These are phyloP conservation scores for Gloeophyllum trabeum DNA, from an alignment of 768 basidiomycete genomes.

Conservation along the genomic window DNA sequence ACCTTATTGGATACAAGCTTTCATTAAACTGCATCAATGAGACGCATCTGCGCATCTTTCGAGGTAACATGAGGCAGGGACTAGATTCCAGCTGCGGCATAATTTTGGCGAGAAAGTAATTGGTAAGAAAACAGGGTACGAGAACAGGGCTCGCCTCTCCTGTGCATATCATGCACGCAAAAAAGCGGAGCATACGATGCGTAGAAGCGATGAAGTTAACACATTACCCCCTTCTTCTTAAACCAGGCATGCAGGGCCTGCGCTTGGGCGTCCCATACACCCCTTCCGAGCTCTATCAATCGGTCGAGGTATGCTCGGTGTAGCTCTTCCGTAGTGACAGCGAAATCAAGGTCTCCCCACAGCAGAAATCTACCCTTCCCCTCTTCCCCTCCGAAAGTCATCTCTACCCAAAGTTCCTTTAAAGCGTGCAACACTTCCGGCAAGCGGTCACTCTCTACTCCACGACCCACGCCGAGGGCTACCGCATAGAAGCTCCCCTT, in stretches of 20 bases:
- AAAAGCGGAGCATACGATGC: too few relatives aligned
- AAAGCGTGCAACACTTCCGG: constrained; percentile 9
- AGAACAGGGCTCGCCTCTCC: too few relatives aligned
- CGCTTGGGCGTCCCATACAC: constrained; percentile 16
- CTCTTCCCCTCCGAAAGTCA: constrained; percentile 11
- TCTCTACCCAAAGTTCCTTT: constrained; percentile 16
- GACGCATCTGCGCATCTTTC: too few relatives aligned
- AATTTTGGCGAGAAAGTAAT: too few relatives aligned
- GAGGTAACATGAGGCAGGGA: too few relatives aligned
- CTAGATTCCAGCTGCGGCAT: too few relatives aligned
- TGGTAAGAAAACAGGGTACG: too few relatives aligned
- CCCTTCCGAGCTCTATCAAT: constrained; percentile 13
- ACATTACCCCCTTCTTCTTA: too few relatives aligned
- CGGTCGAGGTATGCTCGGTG: constrained; percentile 11
- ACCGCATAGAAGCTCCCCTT: constrained; percentile 21
- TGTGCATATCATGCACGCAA: too few relatives aligned
- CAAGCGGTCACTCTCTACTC: constrained; percentile 4
- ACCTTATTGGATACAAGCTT: too few relatives aligned
- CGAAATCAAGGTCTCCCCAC: constrained; percentile 18
- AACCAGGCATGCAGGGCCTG: constrained; percentile 12
- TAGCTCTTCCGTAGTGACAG: constrained; percentile 11
- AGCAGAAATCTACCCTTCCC: constrained; percentile 10
- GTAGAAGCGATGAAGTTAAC: too few relatives aligned
- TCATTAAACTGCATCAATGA: too few relatives aligned
- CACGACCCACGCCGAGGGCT: constrained; percentile 17